Evolutionary conservation across 495 filamentous ascomycete genomes (phyloP), one percentile per base, ranked within the genome.

Genomic region (Stereocaulon alpinum): DNA sequence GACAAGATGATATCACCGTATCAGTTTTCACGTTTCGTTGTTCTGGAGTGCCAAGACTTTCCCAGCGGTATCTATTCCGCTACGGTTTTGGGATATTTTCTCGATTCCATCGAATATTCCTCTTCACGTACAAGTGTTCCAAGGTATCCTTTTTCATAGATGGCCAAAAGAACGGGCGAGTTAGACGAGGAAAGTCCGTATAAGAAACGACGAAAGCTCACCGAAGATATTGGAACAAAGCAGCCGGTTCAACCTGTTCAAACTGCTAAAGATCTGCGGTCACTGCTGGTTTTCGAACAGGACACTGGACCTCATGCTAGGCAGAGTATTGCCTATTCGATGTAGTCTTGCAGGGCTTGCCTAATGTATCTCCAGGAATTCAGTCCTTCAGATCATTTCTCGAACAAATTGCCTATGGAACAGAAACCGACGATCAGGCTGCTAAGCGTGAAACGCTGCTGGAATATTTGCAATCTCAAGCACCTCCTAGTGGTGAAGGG

Each of bases 331-430:
- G 47, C 17, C 55, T 7, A 17, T 60, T 24, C 4, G 14, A 20
- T 37, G 10, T 24, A 50, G 34, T 12, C 1, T 52, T 32, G 2
- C n/a, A 7, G 18, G 29, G 11, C 0, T 17, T 34, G 24, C 12
- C 57, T 53, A n/a, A 18, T 20, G 3, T 27, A 22, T 6, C 27
- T 6, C 11, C 49, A 93, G 89, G 82, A 18, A 76, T 95, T 1
- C 79, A 82, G 59, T 84, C 80, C 29, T 87, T 96, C 72, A 93
- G 91, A 66, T 72, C 76, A 17, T 87, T 92, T 56, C 77, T 96
- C 22, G 77, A 84, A 49, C 77, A 76, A 24, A 84, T 91, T 40
- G 69, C 77, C 10, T 77, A 80, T 44, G 53, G 70, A 48, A 74
- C 77, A 55, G 75, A 79, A 41, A 73, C 78, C 61, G 67, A 65